Base-by-base conservation (phyloP, 2,329 filamentous ascomycete genomes). In the Moelleriella libera region DNA sequence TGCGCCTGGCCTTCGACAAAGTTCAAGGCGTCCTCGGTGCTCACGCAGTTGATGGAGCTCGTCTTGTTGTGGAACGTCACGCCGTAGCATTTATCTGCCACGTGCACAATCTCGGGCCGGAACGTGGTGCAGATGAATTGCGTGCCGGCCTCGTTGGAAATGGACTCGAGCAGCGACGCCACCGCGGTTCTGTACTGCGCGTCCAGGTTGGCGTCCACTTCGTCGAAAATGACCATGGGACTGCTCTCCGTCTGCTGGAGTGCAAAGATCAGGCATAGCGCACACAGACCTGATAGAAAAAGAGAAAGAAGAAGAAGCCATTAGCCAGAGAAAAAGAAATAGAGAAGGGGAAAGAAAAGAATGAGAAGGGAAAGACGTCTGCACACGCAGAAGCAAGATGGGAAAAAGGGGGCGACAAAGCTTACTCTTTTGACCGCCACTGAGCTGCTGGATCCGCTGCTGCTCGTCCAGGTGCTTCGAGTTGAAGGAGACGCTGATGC, bases 71-170 rank as follows among this genome's bases (percentile, higher is more conserved):
- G 78, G 66, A 90, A 97, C 46, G 86, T 88, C 46, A 98, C 92
- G 51, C 92, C 92, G 64, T 98, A 98, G 67, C 90, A 96, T 70
- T 95, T 94, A 70, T 97, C 89, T 3, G 92, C 92, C 21, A 97
- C 88, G 51, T 85, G 79, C 53, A 98, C 77, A 75, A 98, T 96
- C 68, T 98, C 92, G 1, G 92, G 92, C 49, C 92, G 76, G 78
- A 98, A 98, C 2, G 92, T 98, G 4, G 92, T 98, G 74, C 92
- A 97, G 65, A 98, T 98, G 62, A 98, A 98, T 64, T 98, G 76
- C 45, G 76, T 81, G 51, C 75, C 74, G 11, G 74, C 75, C 54
- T 81, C 78, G 50, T 75, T 69, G 11, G 82, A 87, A 52, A 88
- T 88, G 47, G 81, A 82, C 59, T 90, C 74, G 28, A 98, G 75